These are phyloP conservation scores for Cercophora sp. DNA, from an alignment of 495 filamentous ascomycete species.

Conservation along the genomic window DNA sequence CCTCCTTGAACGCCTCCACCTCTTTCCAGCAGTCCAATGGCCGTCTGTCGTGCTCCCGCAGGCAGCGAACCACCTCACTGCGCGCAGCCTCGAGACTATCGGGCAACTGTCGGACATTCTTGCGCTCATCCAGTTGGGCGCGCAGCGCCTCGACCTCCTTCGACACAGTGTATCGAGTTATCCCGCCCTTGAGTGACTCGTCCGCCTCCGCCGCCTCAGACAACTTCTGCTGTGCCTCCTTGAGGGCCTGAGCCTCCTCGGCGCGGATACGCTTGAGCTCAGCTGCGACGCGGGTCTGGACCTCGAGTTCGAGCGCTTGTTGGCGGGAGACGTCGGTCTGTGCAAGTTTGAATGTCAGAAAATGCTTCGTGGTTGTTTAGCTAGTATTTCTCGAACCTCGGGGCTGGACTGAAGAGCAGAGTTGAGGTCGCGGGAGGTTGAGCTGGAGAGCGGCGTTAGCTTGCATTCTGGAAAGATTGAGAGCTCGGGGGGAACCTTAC, in stretches of 20 bases:
- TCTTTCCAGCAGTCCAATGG: constrained; percentile 96
- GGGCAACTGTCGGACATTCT: constrained; percentile 59
- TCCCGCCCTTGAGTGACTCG: constrained; percentile 8
- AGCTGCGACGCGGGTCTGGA: constrained; percentile 79
- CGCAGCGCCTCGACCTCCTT: constrained; percentile 57
- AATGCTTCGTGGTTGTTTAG: too few relatives aligned
- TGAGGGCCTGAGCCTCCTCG: constrained; percentile 53
- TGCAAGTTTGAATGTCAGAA: background rate
- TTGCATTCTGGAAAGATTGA: background rate
- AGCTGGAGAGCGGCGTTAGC: constrained; percentile 43
- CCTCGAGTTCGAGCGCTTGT: constrained; percentile 77
- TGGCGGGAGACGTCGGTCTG: constrained; percentile 84
- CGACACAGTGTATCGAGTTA: constrained; percentile 30
- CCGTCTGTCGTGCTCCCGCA: constrained; percentile 79
- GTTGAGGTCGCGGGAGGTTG: constrained; percentile 78
- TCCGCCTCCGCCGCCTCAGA: constrained; percentile 24
- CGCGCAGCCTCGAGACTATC: constrained; percentile 69
- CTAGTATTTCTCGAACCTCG: too few relatives aligned
- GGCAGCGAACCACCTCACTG: constrained; percentile 71
- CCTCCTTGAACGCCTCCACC: constrained; percentile 82
- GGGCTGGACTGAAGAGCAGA: constrained; percentile 75
- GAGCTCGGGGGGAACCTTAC: constrained; percentile 29
- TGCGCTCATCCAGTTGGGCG: constrained; percentile 67
- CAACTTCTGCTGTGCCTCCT: constrained; percentile 60
- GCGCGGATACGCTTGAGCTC: constrained; percentile 75